phyloP scores from a whole-genome alignment of 2,329 filamentous ascomycete genomes.

The Epichloe uncinata region DNA sequence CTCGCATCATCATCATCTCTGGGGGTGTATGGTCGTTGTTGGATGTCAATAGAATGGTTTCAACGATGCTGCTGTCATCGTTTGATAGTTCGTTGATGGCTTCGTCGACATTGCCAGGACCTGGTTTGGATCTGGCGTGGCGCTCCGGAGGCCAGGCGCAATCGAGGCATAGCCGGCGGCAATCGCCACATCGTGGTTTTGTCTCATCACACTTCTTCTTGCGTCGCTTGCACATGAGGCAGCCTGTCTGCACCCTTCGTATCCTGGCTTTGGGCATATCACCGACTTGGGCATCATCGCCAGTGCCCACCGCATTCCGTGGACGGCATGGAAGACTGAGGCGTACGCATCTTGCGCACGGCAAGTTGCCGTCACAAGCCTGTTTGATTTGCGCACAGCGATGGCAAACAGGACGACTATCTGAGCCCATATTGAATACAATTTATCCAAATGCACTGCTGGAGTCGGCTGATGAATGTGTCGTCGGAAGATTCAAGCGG shows the following conservation, averaged over 20 bases:
- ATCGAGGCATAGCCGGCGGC: conserved; percentile 21
- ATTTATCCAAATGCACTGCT: not conserved
- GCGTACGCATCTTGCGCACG: conserved; percentile 20
- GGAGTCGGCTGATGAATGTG: not conserved
- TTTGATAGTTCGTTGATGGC: not conserved
- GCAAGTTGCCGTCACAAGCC: conserved; percentile 20
- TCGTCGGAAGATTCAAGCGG: not conserved
- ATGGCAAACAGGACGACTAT: conserved; percentile 18
- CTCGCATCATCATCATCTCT: conserved; percentile 4
- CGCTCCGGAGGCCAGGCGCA: conserved; percentile 19
- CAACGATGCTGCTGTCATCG: not conserved
- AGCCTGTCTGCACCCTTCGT: conserved; percentile 25
- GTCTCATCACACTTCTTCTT: conserved; percentile 36
- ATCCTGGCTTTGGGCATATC: conserved; percentile 21
- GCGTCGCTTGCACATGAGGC: conserved; percentile 30
- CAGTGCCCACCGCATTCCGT: conserved; percentile 10
- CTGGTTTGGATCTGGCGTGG: conserved; percentile 8
- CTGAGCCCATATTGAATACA: conserved; percentile 13
- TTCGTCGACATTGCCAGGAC: conserved; percentile 5
- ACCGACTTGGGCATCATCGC: conserved; percentile 3
- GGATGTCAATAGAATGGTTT: not conserved
- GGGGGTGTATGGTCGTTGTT: not conserved
- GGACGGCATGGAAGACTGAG: conserved; percentile 20
- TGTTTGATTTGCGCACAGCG: conserved; percentile 25
- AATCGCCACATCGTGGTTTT: conserved; percentile 28